Evolutionary conservation across 2,329 filamentous ascomycete genomes (phyloP), one percentile per base, ranked within the genome.

Genomic region (Coniochaeta ligniaria): DNA sequence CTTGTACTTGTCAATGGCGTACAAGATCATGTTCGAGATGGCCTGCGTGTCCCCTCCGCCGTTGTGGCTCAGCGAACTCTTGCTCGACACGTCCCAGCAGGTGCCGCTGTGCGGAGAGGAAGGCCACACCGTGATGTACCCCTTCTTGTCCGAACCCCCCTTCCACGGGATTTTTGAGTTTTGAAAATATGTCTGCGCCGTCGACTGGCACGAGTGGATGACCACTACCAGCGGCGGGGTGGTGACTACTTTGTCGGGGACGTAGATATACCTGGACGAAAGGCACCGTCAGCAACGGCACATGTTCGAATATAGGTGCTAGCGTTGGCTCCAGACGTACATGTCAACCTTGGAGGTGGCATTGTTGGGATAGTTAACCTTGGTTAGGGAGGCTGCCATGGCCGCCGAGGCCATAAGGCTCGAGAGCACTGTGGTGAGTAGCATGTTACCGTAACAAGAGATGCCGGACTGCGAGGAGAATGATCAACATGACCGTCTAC

Each of bases 51-150:
- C 78, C 26, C 78, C 76, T n/a, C 31, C 31, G 16, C 79, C 79
- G 20, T 73, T 78, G 63, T 80, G 78, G 5, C 71, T 72, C 1
- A 82, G 71, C 1, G 78, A 75, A 7, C 73, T 70, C 43, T 73
- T 70, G 6, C 78, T 81, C 9, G 78, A 80, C 6, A 84, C 81
- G 62, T 85, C 83, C 81, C 82, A 85, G 70, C 82, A 85, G 63
- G 67, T 73, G 60, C 67, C 72, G 47, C 60, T 66, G 60, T 69
- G 72, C 16, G 70, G 71, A 47, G 60, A 71, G 56, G 63, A 70
- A 9, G 73, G 73, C 63, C 73, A 75, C 62, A 74, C 71, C 47
- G 66, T 65, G 60, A 84, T 78, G 70, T 80, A 83, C 26, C 79
- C 81, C 57, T 82, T 75, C 38, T 73, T 67, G 61, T 83, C 80